Evolutionary conservation across 768 basidiomycete genomes (phyloP).

Genomic region (Calocera cornea): DNA sequence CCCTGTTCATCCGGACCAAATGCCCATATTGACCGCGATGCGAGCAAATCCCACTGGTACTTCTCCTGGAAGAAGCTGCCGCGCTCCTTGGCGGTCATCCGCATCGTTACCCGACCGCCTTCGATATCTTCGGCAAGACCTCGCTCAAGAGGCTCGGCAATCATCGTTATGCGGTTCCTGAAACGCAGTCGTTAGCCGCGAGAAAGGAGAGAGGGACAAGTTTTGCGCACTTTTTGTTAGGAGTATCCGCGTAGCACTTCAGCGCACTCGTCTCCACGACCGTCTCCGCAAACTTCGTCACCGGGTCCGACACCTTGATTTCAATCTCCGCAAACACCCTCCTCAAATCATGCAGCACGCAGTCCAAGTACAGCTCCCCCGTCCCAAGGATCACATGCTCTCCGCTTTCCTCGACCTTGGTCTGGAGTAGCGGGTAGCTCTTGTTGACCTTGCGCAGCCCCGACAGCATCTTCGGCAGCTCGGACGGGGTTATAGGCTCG

Average conservation of each 20-base stretch:
- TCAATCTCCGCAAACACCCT: conserved; percentile 92
- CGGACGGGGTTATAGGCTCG: conserved; percentile 93
- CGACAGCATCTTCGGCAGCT: conserved; percentile 96
- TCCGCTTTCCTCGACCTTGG: conserved; percentile 96
- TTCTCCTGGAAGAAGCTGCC: conserved; percentile 94
- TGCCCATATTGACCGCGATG: conserved; percentile 97
- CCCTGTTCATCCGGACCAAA: conserved; percentile 96
- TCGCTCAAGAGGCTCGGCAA: conserved; percentile 90
- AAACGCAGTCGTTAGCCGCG: background rate
- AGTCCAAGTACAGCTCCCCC: conserved; percentile 92
- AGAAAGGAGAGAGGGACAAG: background rate
- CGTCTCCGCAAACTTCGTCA: conserved; percentile 96
- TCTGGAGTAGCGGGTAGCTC: conserved; percentile 84
- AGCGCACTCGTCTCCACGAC: conserved; percentile 94
- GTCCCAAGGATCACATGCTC: conserved; percentile 96
- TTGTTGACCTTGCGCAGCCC: conserved; percentile 96
- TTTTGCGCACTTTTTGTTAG: conserved; percentile 84
- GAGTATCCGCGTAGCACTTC: conserved; percentile 98
- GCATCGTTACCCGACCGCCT: conserved; percentile 80
- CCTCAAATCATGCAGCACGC: conserved; percentile 89
- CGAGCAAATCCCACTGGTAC: conserved; percentile 95
- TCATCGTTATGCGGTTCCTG: conserved; percentile 98
- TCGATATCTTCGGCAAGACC: conserved; percentile 97
- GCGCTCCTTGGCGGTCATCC: conserved; percentile 87
- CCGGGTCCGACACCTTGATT: conserved; percentile 99